Evolutionary conservation across 2,329 filamentous ascomycete genomes (phyloP).

Genomic region (Mycosphaerella sp.): DNA sequence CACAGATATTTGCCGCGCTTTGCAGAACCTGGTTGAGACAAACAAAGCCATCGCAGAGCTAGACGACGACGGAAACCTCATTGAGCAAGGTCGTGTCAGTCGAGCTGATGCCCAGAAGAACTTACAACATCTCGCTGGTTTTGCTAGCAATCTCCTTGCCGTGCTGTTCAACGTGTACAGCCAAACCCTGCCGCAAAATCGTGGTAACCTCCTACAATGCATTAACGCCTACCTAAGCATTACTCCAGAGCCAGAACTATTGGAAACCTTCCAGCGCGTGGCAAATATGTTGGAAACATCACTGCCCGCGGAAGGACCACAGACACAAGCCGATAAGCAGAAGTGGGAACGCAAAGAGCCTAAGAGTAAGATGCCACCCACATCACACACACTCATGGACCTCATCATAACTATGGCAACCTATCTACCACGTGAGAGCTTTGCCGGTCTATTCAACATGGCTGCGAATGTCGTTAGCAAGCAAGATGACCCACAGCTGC

Average conservation of each 20-base stretch:
- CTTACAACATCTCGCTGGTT: slow-evolving; percentile 68
- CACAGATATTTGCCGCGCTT: slow-evolving; percentile 75
- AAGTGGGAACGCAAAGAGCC: slow-evolving; percentile 46
- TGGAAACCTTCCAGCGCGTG: slow-evolving; percentile 82
- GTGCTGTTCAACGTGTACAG: slow-evolving; percentile 99
- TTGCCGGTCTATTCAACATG: slow-evolving; percentile 77
- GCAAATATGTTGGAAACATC: slow-evolving; percentile 74
- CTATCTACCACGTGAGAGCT: slow-evolving; percentile 83
- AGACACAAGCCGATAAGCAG: slow-evolving; percentile 58
- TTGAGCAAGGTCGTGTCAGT: slow-evolving; percentile 71
- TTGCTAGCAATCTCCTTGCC: slow-evolving; percentile 82
- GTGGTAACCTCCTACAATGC: slow-evolving; percentile 84
- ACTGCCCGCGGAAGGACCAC: slow-evolving; percentile 53
- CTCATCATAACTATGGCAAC: slow-evolving; percentile 93
- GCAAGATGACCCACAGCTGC: slow-evolving; percentile 78
- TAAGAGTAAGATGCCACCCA: slow-evolving; percentile 77
- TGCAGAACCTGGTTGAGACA: slow-evolving; percentile 84
- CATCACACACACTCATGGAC: slow-evolving; percentile 92
- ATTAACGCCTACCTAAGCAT: slow-evolving; percentile 94
- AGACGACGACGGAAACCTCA: slow-evolving; percentile 62
- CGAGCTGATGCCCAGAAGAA: slow-evolving; percentile 72
- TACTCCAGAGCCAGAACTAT: slow-evolving; percentile 56
- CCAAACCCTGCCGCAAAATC: slow-evolving; percentile 85
- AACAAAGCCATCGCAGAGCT: slow-evolving; percentile 74
- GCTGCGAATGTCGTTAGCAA: slow-evolving; percentile 75